Conservation (phyloP, 2,329 filamentous ascomycete species). For the Blumeriella jaapii region DNA sequence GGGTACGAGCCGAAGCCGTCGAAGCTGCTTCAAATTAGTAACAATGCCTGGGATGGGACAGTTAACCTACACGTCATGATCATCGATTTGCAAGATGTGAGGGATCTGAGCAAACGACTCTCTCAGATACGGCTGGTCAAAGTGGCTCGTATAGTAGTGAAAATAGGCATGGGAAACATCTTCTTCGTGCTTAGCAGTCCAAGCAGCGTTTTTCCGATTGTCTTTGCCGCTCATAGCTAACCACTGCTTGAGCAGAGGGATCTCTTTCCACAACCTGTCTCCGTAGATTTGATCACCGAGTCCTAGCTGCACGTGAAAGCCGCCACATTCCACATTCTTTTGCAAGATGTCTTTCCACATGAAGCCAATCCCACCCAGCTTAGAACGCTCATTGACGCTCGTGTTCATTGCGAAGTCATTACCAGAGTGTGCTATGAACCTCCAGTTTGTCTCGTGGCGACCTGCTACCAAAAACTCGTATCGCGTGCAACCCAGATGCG, state of each 20-base stretch:
- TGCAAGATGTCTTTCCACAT: constrained; percentile 99
- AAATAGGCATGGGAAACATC: constrained; percentile 96
- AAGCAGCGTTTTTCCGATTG: constrained; percentile 76
- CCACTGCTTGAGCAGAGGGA: constrained; percentile 90
- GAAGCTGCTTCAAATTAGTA: too few species aligned
- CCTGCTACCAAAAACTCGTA: constrained; percentile 96
- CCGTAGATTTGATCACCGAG: constrained; percentile 92
- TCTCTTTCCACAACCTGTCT: constrained; percentile 91
- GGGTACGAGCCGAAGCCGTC: constrained; percentile 96
- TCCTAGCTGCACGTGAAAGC: constrained; percentile 88
- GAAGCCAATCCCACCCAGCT: constrained; percentile 78
- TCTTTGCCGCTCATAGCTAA: constrained; percentile 86
- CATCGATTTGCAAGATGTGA: constrained; percentile 83
- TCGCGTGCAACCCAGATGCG: constrained; percentile 90
- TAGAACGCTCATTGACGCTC: constrained; percentile 71
- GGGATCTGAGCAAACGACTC: constrained; percentile 98
- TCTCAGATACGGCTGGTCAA: constrained; percentile 87
- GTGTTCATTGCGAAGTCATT: constrained; percentile 91
- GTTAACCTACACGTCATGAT: constrained; percentile 85
- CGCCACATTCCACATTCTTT: constrained; percentile 91
- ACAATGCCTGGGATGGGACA: background rate
- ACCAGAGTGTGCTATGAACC: constrained; percentile 89
- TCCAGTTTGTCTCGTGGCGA: constrained; percentile 81
- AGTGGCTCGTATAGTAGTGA: constrained; percentile 97
- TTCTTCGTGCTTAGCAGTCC: constrained; percentile 92